Evolutionary conservation across 106 monocot genomes (phyloP), one percentile per base, ranked within the genome.

Genomic region (Alisma plantagoaquatica): DNA sequence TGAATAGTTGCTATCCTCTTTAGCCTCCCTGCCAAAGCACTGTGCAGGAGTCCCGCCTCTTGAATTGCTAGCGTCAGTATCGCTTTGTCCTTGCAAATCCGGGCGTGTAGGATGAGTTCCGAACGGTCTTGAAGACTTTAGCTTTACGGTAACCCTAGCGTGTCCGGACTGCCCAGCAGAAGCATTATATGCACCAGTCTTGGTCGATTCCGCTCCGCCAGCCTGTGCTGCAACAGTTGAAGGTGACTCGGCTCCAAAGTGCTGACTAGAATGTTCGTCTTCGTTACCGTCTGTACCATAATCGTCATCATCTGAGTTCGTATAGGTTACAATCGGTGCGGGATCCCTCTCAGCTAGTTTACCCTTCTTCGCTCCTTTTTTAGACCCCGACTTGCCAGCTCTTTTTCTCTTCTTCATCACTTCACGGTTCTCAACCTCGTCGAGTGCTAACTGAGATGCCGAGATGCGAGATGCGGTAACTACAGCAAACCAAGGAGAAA

Each of bases 101-200:
- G 71, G 64, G 46, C 72, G 51, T 56, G 49, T 68, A 53, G 43
- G 42, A 10, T 55, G 61, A 58, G 65, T 46, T 47, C 74, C 76
- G 29, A 63, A 59, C 10, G 52, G 46, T 61, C 53, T 76, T 30
- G 89, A 77, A 18, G 84, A 72, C 70, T 69, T 96, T 26, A 96
- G 70, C 63, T 88, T 96, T 14, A 96, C 77, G 52, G 71, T 87
- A 25, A 96, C 75, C 29, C 84, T 83, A 8, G 69, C 58, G 33
- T 62, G 71, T 23, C 74, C 75, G 27, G 67, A 30, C 64, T 79
- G 67, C 6, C 52, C 51, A 17, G 27, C 56, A 53, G 72, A 55
- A 42, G 20, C 68, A 15, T 56, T 56, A 51, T 41, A 65, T 17
- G 73, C 24, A 46, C 70, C 68, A 27, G 29, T 22, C 42, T 70